Evolutionary conservation across 768 basidiomycete genomes (phyloP).

Genomic region (Pleurotus djamor): DNA sequence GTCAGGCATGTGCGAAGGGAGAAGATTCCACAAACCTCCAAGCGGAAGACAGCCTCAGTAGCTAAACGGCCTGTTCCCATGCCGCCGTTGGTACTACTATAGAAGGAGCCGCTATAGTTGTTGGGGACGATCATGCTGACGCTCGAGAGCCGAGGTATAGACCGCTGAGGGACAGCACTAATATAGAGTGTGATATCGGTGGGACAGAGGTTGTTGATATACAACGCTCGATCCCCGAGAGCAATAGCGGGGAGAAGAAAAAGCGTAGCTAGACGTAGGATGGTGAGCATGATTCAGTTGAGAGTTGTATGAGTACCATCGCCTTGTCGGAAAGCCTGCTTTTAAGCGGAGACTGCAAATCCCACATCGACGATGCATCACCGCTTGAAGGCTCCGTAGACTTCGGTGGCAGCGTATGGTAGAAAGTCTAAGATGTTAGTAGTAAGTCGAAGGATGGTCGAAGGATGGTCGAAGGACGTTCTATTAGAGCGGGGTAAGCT

Average conservation of each 20-base stretch:
- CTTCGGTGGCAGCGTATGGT: too few species aligned
- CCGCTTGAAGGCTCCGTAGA: too few species aligned
- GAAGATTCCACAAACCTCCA: slow-evolving; percentile 13
- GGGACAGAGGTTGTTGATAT: slow-evolving; percentile 21
- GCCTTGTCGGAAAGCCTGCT: too few species aligned
- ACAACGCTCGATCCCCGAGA: slow-evolving; percentile 13
- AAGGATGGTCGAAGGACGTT: too few species aligned
- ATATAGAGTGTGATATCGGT: slow-evolving; percentile 16
- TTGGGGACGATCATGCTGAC: slow-evolving; percentile 13
- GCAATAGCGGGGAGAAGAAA: slow-evolving; percentile 1
- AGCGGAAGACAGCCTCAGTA: slow-evolving; percentile 21
- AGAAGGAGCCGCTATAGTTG: slow-evolving; percentile 20
- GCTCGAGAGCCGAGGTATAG: slow-evolving; percentile 9
- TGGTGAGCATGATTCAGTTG: not conserved
- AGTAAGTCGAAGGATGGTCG: too few species aligned
- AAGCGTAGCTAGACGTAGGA: not conserved
- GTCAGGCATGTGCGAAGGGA: not conserved
- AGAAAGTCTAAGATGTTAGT: too few species aligned
- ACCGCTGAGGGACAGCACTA: slow-evolving; percentile 16
- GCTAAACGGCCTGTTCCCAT: slow-evolving; percentile 14
- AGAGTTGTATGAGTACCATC: too few species aligned
- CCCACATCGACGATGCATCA: too few species aligned
- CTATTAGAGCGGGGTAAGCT: too few species aligned
- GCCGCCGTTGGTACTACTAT: slow-evolving; percentile 21
- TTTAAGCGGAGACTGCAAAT: too few species aligned